These are phyloP conservation scores for Crassisporium funariophilum DNA, from an alignment of 768 basidiomycete species.

Conservation along the genomic window DNA sequence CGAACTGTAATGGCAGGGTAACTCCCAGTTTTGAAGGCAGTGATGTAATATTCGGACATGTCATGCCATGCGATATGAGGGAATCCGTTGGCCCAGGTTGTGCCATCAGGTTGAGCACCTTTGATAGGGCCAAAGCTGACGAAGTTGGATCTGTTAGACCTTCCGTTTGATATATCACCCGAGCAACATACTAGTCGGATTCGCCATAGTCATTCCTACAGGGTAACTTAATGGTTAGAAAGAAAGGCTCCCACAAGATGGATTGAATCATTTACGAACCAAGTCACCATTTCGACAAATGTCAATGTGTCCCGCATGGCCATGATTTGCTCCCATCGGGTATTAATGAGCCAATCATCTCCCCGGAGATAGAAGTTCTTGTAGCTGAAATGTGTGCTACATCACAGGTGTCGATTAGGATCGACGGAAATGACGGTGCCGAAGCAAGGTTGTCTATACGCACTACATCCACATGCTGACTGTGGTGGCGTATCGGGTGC, in stretches of 20 bases:
- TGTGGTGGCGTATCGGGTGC: slow-evolving; percentile 44
- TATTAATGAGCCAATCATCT: slow-evolving; percentile 68
- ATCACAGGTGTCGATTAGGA: slow-evolving; percentile 2
- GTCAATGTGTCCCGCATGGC: slow-evolving; percentile 51
- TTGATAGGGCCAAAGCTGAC: slow-evolving; percentile 60
- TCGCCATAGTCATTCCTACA: slow-evolving; percentile 76
- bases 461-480: slow-evolving; percentile 52
- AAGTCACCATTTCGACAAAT: slow-evolving; percentile 71
- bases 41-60: slow-evolving; percentile 65
- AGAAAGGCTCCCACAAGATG: neutral
- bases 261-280: slow-evolving; percentile 36
- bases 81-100: slow-evolving; percentile 44
- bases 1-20: slow-evolving; percentile 61
- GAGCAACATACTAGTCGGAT: slow-evolving; percentile 57
- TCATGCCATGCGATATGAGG: slow-evolving; percentile 60
- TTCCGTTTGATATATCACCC: neutral
- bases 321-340: slow-evolving; percentile 73
- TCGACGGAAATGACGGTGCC: no score
- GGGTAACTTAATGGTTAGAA: neutral
- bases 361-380: slow-evolving; percentile 68
- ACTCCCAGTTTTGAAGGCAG: slow-evolving; percentile 65
- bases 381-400: slow-evolving; percentile 54
- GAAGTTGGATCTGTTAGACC: no score
- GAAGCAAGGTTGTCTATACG: no score
- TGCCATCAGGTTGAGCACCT: slow-evolving; percentile 45